Conservation (phyloP, 148 eudicot genomes). For the Silene uniflora region DNA sequence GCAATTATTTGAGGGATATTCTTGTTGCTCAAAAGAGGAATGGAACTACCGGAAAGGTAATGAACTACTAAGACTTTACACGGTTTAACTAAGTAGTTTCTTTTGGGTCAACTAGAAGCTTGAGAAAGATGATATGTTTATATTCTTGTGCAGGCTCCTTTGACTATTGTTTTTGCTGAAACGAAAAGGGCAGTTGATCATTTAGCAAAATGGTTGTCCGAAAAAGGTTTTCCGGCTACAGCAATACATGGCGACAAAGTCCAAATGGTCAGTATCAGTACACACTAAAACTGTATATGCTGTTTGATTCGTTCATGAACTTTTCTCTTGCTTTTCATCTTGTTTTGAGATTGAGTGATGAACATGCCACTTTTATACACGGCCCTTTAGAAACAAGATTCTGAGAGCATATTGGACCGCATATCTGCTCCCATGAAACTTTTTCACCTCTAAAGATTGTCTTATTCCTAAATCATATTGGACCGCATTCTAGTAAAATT, state of each 20-base stretch:
- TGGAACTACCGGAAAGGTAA: slow-evolving; percentile 52
- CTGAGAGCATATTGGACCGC: no score
- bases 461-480: background rate
- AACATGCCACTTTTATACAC: background rate
- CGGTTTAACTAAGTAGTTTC: background rate
- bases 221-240: slow-evolving; percentile 64
- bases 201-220: slow-evolving; percentile 49
- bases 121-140: background rate
- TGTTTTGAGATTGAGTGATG: background rate
- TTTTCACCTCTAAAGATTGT: background rate
- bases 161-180: slow-evolving; percentile 79
- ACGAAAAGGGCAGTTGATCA: slow-evolving; percentile 82
- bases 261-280: slow-evolving; percentile 47
- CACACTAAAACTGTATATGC: background rate
- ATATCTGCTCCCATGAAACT: background rate
- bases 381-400: background rate
- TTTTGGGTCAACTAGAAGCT: background rate
- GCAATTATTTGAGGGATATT: slow-evolving; percentile 43
- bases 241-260: slow-evolving; percentile 89
- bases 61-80: background rate
- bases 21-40: slow-evolving; percentile 43
- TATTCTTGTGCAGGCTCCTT: slow-evolving; percentile 45
- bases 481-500: background rate
- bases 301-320: no score
- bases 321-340: background rate